Evolutionary conservation across 176 grass and related monocot genomes (phyloP).

Genomic region (Aegilops speltoides): DNA sequence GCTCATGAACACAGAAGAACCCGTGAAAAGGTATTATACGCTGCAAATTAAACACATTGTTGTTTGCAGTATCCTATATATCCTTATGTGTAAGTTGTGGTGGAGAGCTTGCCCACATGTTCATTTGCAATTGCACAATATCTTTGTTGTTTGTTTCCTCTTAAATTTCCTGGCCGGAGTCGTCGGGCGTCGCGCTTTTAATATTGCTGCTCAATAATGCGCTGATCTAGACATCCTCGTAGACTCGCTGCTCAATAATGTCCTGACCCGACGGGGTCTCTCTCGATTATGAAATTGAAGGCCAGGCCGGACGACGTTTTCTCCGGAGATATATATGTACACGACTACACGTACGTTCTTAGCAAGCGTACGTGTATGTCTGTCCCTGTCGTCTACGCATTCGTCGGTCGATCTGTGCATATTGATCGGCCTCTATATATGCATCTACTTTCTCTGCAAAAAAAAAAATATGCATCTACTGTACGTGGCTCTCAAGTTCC

Average conservation of each 20-base stretch:
- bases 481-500: not conserved
- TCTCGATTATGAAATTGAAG: not conserved
- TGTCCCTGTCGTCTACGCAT: not conserved
- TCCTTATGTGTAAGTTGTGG: not conserved
- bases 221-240: conserved; percentile 29
- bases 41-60: too few species aligned
- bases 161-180: not conserved
- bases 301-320: not conserved
- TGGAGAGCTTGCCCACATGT: conserved; percentile 12
- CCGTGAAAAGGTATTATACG: not conserved
- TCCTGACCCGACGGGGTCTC: not conserved
- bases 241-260: not conserved
- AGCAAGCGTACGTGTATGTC: not conserved
- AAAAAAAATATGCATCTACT: too few species aligned
- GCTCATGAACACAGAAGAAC: not conserved
- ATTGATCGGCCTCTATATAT: not conserved
- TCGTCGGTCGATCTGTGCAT: not conserved
- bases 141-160: not conserved
- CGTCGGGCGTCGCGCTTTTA: not conserved
- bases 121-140: not conserved
- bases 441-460: too few species aligned
- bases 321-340: not conserved
- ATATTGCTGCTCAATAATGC: conserved; percentile 11
- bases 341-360: not conserved
- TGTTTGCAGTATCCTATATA: too few species aligned